Evolutionary conservation across 148 eudicot genomes (phyloP).

Genomic region (Fagopyrum tataricum): DNA sequence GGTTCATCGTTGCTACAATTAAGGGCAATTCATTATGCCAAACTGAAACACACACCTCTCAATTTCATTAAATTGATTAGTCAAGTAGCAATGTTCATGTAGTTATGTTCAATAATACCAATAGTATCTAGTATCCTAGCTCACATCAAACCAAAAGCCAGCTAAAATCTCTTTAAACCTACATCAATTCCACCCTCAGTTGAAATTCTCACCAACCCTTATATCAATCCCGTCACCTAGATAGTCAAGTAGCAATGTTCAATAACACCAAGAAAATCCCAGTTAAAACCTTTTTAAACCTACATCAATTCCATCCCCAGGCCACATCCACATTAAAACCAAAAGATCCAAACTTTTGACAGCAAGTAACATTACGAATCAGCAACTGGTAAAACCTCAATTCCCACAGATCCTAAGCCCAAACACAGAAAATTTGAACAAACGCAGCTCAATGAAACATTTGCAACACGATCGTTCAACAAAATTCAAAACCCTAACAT

Average conservation of each 20-base stretch:
- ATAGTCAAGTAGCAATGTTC: not conserved
- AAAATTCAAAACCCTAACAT: conserved; percentile 6
- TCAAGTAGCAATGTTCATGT: not conserved
- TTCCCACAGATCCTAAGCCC: not conserved
- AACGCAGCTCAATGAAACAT: not conserved
- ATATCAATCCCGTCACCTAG: not conserved
- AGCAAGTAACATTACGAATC: not conserved
- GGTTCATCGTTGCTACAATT: not conserved
- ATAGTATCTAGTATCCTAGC: not conserved
- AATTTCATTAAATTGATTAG: not conserved
- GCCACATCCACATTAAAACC: not conserved
- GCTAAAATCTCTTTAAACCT: not conserved
- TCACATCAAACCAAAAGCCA: not conserved
- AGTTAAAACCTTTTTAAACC: not conserved
- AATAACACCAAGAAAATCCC: not conserved
- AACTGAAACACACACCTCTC: not conserved
- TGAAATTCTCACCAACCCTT: not conserved
- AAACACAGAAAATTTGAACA: not conserved
- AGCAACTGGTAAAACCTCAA: not conserved
- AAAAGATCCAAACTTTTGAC: not conserved
- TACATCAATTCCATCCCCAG: not conserved
- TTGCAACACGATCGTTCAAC: not conserved
- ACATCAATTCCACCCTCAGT: not conserved
- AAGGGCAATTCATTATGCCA: not conserved
- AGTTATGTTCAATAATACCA: too few relatives aligned